These are phyloP conservation scores for Ceratobasidium sp. DNA, from an alignment of 1,284 basidiomycete species.

Conservation along the genomic window DNA sequence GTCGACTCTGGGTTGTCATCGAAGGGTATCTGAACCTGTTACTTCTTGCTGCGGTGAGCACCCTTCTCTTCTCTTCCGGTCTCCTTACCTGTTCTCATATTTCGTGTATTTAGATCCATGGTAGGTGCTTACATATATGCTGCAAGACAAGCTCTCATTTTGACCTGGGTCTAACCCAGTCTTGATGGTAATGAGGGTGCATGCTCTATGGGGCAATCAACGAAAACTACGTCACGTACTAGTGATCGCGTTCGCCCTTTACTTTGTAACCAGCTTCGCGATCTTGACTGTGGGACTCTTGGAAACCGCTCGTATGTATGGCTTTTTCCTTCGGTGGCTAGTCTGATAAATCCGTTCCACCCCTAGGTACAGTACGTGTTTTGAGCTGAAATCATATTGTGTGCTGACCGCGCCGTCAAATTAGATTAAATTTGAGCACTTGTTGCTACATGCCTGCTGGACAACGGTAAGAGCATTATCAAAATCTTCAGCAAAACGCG, in stretches of 20 bases:
- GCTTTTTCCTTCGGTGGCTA: background rate
- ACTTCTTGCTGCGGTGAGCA: conserved; percentile 33
- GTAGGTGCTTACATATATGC: background rate
- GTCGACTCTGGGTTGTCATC: conserved; percentile 27
- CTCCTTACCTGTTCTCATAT: background rate
- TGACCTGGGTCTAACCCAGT: background rate
- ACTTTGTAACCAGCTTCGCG: conserved; percentile 29
- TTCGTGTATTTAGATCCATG: conserved; percentile 16
- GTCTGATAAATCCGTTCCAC: background rate
- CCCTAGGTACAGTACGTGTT: conserved; percentile 4
- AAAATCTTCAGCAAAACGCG: no score
- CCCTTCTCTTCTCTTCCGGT: background rate
- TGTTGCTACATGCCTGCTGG: conserved; percentile 35
- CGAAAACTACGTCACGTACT: background rate
- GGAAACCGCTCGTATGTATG: conserved; percentile 34
- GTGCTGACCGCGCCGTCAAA: background rate
- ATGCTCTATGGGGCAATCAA: conserved; percentile 28
- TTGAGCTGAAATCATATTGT: background rate
- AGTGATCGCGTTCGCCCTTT: conserved; percentile 11
- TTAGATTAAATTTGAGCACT: conserved; percentile 22
- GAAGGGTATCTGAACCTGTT: conserved; percentile 40
- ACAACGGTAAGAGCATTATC: background rate
- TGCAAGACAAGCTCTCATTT: background rate
- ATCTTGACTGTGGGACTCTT: conserved; percentile 29
- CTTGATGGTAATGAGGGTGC: conserved; percentile 32